Conservation (phyloP, 2,329 filamentous ascomycete species). For the Phialocephala subalpina region DNA sequence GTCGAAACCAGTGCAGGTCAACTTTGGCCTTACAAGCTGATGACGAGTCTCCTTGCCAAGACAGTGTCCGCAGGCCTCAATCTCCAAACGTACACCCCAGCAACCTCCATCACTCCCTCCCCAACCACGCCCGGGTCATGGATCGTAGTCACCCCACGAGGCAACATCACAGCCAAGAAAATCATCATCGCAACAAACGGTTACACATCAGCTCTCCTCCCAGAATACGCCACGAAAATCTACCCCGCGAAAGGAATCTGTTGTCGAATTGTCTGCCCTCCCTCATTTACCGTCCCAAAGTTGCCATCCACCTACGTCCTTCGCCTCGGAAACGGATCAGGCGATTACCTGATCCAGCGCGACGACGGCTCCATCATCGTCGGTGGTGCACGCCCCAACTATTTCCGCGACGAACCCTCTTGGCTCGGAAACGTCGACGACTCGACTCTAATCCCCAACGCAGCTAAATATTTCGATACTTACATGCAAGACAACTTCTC, state of each 20-base stretch:
- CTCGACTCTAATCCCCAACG: conserved; percentile 50
- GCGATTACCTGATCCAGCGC: conserved; percentile 46
- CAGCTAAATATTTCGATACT: conserved; percentile 52
- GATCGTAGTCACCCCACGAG: conserved; percentile 61
- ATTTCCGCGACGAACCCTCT: conserved; percentile 29
- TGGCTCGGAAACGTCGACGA: conserved; percentile 58
- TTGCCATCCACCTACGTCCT: conserved; percentile 50
- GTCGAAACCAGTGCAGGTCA: conserved; percentile 26
- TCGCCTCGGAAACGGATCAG: conserved; percentile 63
- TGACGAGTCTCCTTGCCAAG: conserved; percentile 58
- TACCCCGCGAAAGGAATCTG: conserved; percentile 61
- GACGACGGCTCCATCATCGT: not conserved
- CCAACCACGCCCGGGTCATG: conserved; percentile 43
- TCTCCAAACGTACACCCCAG: conserved; percentile 60
- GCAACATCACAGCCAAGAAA: conserved; percentile 58
- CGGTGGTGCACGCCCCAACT: not conserved
- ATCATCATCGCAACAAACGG: conserved; percentile 73
- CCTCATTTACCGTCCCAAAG: conserved; percentile 37
- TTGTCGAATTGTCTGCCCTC: conserved; percentile 39
- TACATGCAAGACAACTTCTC: conserved; percentile 57
- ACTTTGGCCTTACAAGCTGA: conserved; percentile 67
- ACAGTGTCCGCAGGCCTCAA: conserved; percentile 54
- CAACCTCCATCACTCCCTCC: conserved; percentile 36
- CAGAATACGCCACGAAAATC: conserved; percentile 58
- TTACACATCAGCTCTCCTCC: conserved; percentile 69